Conservation (phyloP, 805 yeast genomes). For the Groenewaldozyma tartarivorans region DNA sequence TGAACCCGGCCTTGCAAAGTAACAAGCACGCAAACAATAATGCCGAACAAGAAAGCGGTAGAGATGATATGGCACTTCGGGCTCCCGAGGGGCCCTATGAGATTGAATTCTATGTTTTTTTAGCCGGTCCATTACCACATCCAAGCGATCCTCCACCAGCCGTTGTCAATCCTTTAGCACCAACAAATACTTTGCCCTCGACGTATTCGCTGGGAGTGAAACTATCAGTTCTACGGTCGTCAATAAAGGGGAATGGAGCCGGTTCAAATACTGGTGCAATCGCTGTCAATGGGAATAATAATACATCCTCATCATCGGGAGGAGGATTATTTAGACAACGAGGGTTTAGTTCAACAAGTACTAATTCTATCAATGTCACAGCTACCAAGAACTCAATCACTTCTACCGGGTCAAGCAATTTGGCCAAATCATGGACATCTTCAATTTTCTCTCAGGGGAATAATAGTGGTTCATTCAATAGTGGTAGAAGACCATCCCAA, state of each 20-base stretch:
- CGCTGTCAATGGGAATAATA: neutral
- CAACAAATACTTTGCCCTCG: conserved; percentile 23
- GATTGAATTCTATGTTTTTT: conserved; percentile 21
- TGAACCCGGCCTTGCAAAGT: conserved; percentile 5
- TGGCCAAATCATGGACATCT: conserved; percentile 2
- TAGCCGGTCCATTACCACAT: conserved; percentile 32
- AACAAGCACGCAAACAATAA: neutral
- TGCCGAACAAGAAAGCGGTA: neutral
- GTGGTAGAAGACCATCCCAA: neutral
- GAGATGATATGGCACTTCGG: conserved; percentile 17
- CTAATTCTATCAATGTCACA: neutral
- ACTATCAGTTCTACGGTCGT: conserved; percentile 1
- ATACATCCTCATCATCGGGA: neutral
- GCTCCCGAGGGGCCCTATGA: conserved; percentile 27
- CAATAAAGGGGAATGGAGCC: neutral
- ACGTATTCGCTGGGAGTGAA: conserved; percentile 18
- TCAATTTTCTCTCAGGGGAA: conserved; percentile 2
- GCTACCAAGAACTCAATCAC: neutral
- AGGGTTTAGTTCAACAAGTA: neutral
- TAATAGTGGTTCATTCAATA: neutral
- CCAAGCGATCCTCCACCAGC: conserved; percentile 27
- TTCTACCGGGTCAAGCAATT: neutral
- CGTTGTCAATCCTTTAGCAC: conserved; percentile 28
- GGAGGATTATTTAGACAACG: neutral
- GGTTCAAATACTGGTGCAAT: neutral